Evolutionary conservation across 495 filamentous ascomycete species (phyloP), one percentile per base, ranked within the genome.

Genomic region (Rhypophila decipiens): DNA sequence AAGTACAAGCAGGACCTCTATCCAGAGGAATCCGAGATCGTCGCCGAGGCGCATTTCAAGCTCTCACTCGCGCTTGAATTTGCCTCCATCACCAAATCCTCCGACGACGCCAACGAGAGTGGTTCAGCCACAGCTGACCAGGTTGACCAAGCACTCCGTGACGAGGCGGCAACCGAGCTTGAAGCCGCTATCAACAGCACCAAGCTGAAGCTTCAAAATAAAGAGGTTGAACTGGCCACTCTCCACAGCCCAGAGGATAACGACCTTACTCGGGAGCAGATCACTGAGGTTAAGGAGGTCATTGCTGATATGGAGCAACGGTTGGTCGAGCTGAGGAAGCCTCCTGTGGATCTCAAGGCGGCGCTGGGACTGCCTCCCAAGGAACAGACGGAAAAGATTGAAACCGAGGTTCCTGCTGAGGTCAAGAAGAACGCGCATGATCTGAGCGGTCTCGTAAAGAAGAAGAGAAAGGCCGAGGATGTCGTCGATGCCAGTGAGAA

Each of bases 1-100:
- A 75, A 73, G 37, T 75, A 95, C 38, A 89, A 93, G 65, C 61
- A 86, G 46, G 71, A 79, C 12, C 75, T 96, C 11, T 91, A 85
- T 59, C 76, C 88, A 1, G 66, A 79, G 40, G 86, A 93, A 40
- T 90, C 88, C 33, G 82, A 84, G 44, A 74, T 90, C 17, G 73
- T 96, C 44, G 89, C 90, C 24, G 93, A 99, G 74, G 91, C 87
- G 31, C 87, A 97, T 64, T 97, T 83, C 71, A 96, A 96, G 64
- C 80, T 97, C 37, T 95, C 94, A 2, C 81, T 99, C 35, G 94
- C 93, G 1, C 79, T 97, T 17, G 93, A 99, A 64, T 97, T 97
- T 52, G 84, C 86, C 11, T 88, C 88, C 0, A 78, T 88, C n/a
- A 86, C 78, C 24, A 77, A 81, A 33, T 73, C 75, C 12, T 65